Evolutionary conservation across 306 rosid species (phyloP).

Genomic region (Abrus precatorius): DNA sequence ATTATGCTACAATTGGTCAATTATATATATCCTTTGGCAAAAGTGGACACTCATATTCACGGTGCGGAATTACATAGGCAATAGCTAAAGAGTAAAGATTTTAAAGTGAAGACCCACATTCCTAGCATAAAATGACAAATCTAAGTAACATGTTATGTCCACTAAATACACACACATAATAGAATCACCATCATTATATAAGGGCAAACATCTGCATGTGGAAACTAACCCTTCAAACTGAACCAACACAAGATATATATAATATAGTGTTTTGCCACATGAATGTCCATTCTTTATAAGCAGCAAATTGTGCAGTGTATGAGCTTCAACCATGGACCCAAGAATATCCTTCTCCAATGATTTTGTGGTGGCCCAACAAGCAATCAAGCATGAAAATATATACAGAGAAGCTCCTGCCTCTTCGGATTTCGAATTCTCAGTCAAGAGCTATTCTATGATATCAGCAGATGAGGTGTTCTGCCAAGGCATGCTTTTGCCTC

Average conservation of each 20-base stretch:
- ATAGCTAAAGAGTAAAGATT: background rate
- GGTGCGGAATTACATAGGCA: slow-evolving; percentile 13
- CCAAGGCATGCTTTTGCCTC: slow-evolving; percentile 86
- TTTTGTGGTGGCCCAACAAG: slow-evolving; percentile 74
- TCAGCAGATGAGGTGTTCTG: slow-evolving; percentile 86
- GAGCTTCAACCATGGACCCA: slow-evolving; percentile 73
- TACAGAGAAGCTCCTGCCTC: slow-evolving; percentile 96
- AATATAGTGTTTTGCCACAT: slow-evolving; percentile 41
- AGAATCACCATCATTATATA: slow-evolving; percentile 57
- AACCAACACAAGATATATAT: slow-evolving; percentile 35
- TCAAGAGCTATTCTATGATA: slow-evolving; percentile 72
- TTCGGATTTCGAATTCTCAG: slow-evolving; percentile 92
- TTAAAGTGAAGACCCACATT: slow-evolving; percentile 58
- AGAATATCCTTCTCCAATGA: slow-evolving; percentile 97
- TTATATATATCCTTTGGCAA: slow-evolving; percentile 19
- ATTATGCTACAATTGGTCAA: slow-evolving; percentile 24
- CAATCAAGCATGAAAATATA: slow-evolving; percentile 66
- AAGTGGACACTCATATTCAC: slow-evolving; percentile 53
- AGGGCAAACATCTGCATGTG: slow-evolving; percentile 72
- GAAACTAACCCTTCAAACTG: slow-evolving; percentile 60
- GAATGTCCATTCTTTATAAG: slow-evolving; percentile 51
- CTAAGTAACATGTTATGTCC: slow-evolving; percentile 83
- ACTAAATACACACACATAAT: slow-evolving; percentile 56
- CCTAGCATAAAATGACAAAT: slow-evolving; percentile 77
- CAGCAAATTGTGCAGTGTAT: slow-evolving; percentile 45